Evolutionary conservation across 2,329 filamentous ascomycete genomes (phyloP).

Genomic region (Stagonosporopsis tanaceti): DNA sequence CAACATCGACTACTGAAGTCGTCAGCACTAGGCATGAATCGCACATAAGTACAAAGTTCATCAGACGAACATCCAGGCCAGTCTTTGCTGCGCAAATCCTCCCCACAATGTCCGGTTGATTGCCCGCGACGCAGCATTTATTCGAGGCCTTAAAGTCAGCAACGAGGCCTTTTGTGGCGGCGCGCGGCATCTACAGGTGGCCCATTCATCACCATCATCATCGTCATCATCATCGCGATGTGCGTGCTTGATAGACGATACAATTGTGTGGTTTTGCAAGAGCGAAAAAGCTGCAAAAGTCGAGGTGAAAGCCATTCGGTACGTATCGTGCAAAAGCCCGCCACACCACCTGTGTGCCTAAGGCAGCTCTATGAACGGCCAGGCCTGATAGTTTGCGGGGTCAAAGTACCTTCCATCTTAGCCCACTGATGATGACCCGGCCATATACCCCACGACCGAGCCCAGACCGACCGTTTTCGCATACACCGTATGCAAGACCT

Average conservation of each 20-base stretch:
- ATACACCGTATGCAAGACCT: slow-evolving; percentile 7
- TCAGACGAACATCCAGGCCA: not conserved
- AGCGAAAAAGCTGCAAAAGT: not conserved
- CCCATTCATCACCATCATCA: not conserved
- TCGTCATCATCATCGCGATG: not conserved
- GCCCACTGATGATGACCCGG: not conserved
- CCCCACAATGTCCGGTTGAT: slow-evolving; percentile 14
- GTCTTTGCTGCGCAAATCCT: not conserved
- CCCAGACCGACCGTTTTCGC: slow-evolving; percentile 14
- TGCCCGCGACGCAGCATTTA: slow-evolving; percentile 2
- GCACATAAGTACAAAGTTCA: not conserved
- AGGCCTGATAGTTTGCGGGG: slow-evolving; percentile 1
- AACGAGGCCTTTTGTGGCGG: not conserved
- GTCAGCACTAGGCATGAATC: not conserved
- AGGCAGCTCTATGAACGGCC: not conserved
- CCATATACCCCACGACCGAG: slow-evolving; percentile 1
- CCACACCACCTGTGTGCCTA: not conserved
- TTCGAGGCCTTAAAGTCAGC: slow-evolving; percentile 1
- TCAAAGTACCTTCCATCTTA: not conserved
- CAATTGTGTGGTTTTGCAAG: not conserved
- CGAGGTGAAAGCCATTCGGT: slow-evolving; percentile 1
- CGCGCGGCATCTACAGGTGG: not conserved
- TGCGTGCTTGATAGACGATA: not conserved
- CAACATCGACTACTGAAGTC: not conserved
- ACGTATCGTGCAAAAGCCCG: not conserved